Base-by-base conservation (phyloP, 345 rosid genomes). In the Citrus maxima region DNA sequence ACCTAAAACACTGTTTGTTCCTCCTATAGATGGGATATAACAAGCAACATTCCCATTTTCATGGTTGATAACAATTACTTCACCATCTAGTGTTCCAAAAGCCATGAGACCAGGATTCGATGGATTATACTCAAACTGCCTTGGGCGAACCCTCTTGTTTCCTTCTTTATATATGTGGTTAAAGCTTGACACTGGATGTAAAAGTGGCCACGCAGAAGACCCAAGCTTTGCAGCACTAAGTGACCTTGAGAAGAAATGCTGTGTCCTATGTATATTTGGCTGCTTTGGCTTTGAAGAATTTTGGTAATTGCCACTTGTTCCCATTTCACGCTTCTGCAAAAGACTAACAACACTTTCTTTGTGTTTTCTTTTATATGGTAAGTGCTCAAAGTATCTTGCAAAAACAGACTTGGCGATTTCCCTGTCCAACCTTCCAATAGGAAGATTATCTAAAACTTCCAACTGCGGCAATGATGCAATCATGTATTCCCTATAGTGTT, bases 51-150 rank as follows among this genome's bases (percentile, higher is more conserved):
- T 86, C 71, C 89, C 89, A n/a, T 82, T 83, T 67, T 89, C 93
- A 70, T 85, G 86, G 78, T 88, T 89, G 72, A 85, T 68, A 46
- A 88, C 83, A 7, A 86, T 82, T 32, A 89, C 80, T 80, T 86
- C 90, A 27, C 91, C 93, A 66, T 85, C 90, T 62, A 89, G 78
- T 78, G 89, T 89, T 55, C 93, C 93, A 34, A 86, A 86, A 64
- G 77, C 88, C 93, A 88, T 85, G n/a, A 88, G 88, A 55, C 87
- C 62, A 35, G 88, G 61, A 40, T 84, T 79, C 18, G 85, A 70
- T 25, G 91, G 93, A 80, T 88, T 89, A 73, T 88, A 89, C 78
- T 88, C 93, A 59, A 89, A 89, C 82, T 88, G 93, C 77, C 93
- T 89, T 1, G 90, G 87, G 8, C 88, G 89, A 62, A 88, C 81